A percentile compares a stretch with the other conserved stretches of the same genome.
Conservation (phyloP, 169 alveolate genomes). For the Cryptosporidium parvum region DNA sequence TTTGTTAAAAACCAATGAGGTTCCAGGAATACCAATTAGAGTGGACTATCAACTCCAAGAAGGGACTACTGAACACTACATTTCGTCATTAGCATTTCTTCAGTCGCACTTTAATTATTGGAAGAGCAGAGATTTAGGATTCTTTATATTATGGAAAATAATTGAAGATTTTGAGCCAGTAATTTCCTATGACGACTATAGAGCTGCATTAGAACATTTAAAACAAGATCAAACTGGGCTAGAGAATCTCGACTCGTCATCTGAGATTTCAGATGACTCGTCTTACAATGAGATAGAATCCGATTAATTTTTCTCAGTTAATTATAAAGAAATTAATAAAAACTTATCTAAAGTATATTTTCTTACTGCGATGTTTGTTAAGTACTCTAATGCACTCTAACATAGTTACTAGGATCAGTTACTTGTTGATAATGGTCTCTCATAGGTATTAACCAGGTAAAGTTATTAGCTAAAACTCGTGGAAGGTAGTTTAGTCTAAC, state of each 20-base stretch:
- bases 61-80: conserved; percentile 87
- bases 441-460: conserved; percentile 66
- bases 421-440: conserved; percentile 60
- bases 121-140: conserved; percentile 85
- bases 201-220: conserved; percentile 54
- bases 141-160: conserved; percentile 81
- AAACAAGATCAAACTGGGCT: conserved; percentile 54
- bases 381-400: conserved; percentile 32
- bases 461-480: conserved; percentile 38
- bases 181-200: conserved; percentile 60
- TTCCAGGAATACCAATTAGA: conserved; percentile 75
- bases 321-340: conserved; percentile 6
- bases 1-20: conserved; percentile 26
- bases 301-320: neutral
- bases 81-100: conserved; percentile 85
- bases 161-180: conserved; percentile 71
- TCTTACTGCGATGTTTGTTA: neutral
- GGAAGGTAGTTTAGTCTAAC: conserved; percentile 56
- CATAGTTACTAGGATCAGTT: conserved; percentile 39
- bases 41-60: conserved; percentile 86
- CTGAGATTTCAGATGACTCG: conserved; percentile 30
- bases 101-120: conserved; percentile 88
- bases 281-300: conserved; percentile 8
- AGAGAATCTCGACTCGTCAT: conserved; percentile 9
- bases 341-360: neutral